These are phyloP conservation scores for Penicillium roqueforti DNA, from an alignment of 495 filamentous ascomycete species.

Conservation along the genomic window DNA sequence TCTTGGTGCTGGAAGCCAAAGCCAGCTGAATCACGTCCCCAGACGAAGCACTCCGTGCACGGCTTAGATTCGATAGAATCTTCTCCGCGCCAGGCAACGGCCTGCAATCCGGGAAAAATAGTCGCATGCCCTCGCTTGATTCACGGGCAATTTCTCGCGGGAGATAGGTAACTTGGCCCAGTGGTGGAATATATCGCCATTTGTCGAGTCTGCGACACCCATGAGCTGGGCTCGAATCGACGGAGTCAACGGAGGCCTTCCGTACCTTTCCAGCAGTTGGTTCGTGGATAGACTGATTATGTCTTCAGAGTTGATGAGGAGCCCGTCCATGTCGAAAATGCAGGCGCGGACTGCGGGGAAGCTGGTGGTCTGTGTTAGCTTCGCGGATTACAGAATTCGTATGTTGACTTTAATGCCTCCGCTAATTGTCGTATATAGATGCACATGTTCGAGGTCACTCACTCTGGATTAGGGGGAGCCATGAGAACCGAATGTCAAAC, in stretches of 20 bases:
- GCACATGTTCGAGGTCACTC: background rate
- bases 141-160: constrained; percentile 27
- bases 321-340: constrained; percentile 45
- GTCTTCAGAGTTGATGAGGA: constrained; percentile 43
- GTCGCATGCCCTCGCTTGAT: constrained; percentile 19
- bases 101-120: constrained; percentile 26
- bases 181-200: background rate
- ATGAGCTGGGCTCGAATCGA: constrained; percentile 25
- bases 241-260: constrained; percentile 21
- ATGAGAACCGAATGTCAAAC: too few species aligned
- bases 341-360: constrained; percentile 41
- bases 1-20: constrained; percentile 19
- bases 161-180: constrained; percentile 27
- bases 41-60: constrained; percentile 9
- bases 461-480: too few species aligned
- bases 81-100: constrained; percentile 34
- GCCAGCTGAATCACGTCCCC: constrained; percentile 14
- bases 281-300: constrained; percentile 34
- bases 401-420: background rate
- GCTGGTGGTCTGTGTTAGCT: constrained; percentile 7
- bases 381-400: constrained; percentile 20
- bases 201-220: constrained; percentile 19
- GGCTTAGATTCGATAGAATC: constrained; percentile 27
- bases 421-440: background rate
- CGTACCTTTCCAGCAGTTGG: constrained; percentile 30